Percentiles rank a stretch among this genome's conserved stretches.
These are phyloP conservation scores for Botrytis deweyae DNA, from an alignment of 2,329 filamentous ascomycete genomes.

Conservation along the genomic window DNA sequence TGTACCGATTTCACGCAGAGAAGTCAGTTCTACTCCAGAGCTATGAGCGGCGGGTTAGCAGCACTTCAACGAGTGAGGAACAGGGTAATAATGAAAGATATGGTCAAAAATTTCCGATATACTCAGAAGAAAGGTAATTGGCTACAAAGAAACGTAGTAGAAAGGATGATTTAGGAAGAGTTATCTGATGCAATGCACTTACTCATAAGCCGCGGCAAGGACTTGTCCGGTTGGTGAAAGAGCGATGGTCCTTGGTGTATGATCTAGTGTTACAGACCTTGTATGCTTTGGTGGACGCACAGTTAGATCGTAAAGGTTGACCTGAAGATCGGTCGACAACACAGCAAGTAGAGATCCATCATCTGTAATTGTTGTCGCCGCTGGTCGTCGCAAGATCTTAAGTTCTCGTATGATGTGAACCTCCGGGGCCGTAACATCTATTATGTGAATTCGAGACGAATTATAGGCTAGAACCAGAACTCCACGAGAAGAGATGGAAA, in stretches of 20 bases:
- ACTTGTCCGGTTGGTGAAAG: constrained; percentile 80
- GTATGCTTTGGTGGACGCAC: constrained; percentile 64
- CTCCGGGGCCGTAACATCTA: constrained; percentile 62
- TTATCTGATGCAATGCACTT: neutral
- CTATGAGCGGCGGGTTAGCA: constrained; percentile 12
- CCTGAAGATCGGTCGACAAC: constrained; percentile 76
- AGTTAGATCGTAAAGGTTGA: constrained; percentile 78
- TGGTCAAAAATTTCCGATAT: neutral
- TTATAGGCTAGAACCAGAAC: constrained; percentile 77
- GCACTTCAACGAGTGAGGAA: neutral
- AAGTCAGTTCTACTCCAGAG: constrained; percentile 81
- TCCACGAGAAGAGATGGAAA: constrained; percentile 73
- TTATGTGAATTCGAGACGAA: constrained; percentile 78
- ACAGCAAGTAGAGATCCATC: constrained; percentile 76
- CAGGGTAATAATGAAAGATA: neutral
- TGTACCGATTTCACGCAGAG: constrained; percentile 63
- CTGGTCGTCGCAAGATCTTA: constrained; percentile 73
- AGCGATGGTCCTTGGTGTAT: constrained; percentile 74
- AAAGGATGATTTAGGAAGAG: neutral
- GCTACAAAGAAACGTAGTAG: neutral
- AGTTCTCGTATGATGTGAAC: constrained; percentile 72
- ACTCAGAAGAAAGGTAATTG: neutral
- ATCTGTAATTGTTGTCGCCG: constrained; percentile 76
- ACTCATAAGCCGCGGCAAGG: constrained; percentile 79
- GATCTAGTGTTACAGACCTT: constrained; percentile 75